Evolutionary conservation across 305 asterid species (phyloP).

Genomic region (Fraxinus sp.): DNA sequence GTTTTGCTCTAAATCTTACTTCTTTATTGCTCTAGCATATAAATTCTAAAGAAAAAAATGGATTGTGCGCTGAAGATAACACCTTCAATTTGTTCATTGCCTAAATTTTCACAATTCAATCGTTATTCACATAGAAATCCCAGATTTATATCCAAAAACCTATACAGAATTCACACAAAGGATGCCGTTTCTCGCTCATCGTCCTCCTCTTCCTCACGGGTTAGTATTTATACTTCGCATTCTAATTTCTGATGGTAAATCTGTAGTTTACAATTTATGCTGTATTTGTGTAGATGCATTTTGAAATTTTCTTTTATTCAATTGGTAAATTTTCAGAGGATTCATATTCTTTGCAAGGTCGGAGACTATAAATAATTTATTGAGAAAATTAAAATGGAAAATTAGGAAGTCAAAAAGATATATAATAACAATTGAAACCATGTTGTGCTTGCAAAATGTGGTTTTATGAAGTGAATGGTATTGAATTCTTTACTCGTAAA

Average conservation of each 20-base stretch:
- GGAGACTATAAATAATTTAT: background rate
- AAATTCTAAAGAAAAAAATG: slow-evolving; percentile 26
- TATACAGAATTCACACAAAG: slow-evolving; percentile 21
- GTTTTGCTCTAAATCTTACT: background rate
- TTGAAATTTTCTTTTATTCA: background rate
- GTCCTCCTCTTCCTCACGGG: slow-evolving; percentile 32
- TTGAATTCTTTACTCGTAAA: background rate
- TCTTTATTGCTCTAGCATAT: background rate
- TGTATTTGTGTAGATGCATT: background rate
- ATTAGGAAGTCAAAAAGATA: background rate
- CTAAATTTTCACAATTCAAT: slow-evolving; percentile 23
- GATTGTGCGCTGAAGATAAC: slow-evolving; percentile 33
- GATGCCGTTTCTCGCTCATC: slow-evolving; percentile 26
- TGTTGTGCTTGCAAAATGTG: background rate
- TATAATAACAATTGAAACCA: background rate
- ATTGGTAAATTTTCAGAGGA: background rate
- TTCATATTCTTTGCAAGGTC: background rate
- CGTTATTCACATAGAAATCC: slow-evolving; percentile 19
- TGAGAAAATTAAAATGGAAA: background rate
- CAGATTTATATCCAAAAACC: slow-evolving; percentile 21
- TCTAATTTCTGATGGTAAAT: background rate
- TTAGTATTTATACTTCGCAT: slow-evolving; percentile 29
- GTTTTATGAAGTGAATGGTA: background rate
- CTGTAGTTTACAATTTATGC: background rate
- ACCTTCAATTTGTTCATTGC: slow-evolving; percentile 29